phyloP scores from a whole-genome alignment of 331 rosid genomes.

The Rosa hybrid region DNA sequence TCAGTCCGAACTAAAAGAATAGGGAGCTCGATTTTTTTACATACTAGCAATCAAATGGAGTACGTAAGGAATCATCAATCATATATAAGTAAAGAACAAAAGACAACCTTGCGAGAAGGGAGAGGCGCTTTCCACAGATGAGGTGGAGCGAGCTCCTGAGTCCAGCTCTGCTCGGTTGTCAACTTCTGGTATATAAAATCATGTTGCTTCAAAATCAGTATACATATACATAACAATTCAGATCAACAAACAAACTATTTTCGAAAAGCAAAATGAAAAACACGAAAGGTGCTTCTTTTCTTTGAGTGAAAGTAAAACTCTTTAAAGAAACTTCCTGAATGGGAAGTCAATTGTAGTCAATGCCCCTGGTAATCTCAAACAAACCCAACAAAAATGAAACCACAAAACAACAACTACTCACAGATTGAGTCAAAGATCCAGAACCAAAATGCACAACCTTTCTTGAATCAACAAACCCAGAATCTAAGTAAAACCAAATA shows the following conservation, averaged over 20 bases:
- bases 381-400: neutral
- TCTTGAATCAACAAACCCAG: neutral
- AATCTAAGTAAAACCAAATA: neutral
- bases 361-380: neutral
- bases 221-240: neutral
- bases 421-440: conserved; percentile 12
- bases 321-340: conserved; percentile 14
- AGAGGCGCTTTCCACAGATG: conserved; percentile 54
- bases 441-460: neutral
- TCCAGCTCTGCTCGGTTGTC: conserved; percentile 66
- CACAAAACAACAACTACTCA: neutral
- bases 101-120: conserved; percentile 66
- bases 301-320: neutral
- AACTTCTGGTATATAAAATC: conserved; percentile 45
- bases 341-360: conserved; percentile 9
- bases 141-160: conserved; percentile 66
- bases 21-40: neutral
- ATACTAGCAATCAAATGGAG: conserved; percentile 20
- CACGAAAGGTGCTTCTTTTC: neutral
- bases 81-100: conserved; percentile 15
- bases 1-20: neutral
- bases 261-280: conserved; percentile 11
- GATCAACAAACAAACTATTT: neutral
- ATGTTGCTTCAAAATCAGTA: conserved; percentile 51
- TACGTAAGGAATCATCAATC: conserved; percentile 3